These are phyloP conservation scores for Papiliotrema terrestris DNA, from an alignment of 1,284 basidiomycete genomes.

Conservation along the genomic window DNA sequence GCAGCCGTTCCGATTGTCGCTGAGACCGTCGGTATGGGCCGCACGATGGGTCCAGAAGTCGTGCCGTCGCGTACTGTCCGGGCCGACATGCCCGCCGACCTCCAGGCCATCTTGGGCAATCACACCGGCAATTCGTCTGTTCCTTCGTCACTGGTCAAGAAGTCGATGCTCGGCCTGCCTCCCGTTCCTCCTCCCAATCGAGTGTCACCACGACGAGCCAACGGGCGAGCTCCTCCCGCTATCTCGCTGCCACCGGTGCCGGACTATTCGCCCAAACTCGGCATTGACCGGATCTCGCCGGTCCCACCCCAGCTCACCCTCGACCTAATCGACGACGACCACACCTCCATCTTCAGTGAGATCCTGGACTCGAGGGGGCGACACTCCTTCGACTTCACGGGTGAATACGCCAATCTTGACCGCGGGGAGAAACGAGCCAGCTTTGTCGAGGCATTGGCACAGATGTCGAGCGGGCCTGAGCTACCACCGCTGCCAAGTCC, in stretches of 20 bases:
- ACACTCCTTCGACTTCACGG: conserved; percentile 80
- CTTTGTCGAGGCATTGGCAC: conserved; percentile 61
- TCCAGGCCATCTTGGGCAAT: background rate
- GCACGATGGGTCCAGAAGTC: conserved; percentile 9
- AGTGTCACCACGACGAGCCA: conserved; percentile 13
- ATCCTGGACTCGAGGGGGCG: conserved; percentile 40
- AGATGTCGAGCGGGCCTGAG: conserved; percentile 9
- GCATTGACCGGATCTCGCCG: background rate
- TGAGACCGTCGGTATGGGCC: conserved; percentile 1
- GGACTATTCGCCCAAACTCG: conserved; percentile 6
- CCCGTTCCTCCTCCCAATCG: conserved; percentile 14
- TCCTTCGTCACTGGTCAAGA: background rate
- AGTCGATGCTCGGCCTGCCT: conserved; percentile 16
- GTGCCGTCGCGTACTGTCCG: background rate
- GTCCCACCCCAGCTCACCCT: conserved; percentile 5
- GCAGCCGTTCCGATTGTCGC: background rate
- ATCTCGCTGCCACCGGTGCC: conserved; percentile 19
- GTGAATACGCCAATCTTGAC: conserved; percentile 66
- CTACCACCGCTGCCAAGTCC: conserved; percentile 5
- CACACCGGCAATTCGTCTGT: background rate
- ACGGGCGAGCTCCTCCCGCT: conserved; percentile 8
- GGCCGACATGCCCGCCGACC: background rate
- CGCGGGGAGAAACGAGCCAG: conserved; percentile 65
- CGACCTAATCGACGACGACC: background rate
- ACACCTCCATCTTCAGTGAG: conserved; percentile 10